Evolutionary conservation across 108 stramenopile genomes (phyloP), one percentile per base, ranked within the genome.

Genomic region (Parmales sp.): DNA sequence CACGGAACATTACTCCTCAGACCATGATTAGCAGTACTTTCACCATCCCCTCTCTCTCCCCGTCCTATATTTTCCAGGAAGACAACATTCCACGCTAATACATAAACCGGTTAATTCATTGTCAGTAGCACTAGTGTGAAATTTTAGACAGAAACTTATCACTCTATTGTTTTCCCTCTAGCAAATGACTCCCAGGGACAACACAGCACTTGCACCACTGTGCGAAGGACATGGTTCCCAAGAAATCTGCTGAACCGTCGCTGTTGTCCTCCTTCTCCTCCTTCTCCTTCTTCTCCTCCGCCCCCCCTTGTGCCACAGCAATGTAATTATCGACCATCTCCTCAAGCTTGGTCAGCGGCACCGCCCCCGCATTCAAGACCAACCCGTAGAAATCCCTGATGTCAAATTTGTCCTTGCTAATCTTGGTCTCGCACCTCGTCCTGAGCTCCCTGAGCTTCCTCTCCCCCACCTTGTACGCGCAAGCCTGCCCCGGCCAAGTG

Each of bases 401-500:
- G 51, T 83, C 83, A 60, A 75, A 78, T 34, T 13, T n/a, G 5
- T 78, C 74, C 11, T 45, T 66, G 3, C 31, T 60, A 48, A 82
- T 38, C 54, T 63, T 69, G 4, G 66, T 70, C 63, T 83, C 74
- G 29, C 75, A 80, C 8, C 45, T 63, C 22, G 70, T 67, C 34
- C 76, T 48, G 69, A 80, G 72, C 65, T 45, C 63, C 1, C 68
- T 75, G 13, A 83, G 60, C 44, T 76, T 68, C 29, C 78, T 68
- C 68, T 83, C 80, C 0, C 83, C 83, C 23, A 83, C 78, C 39
- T 83, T 83, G 78, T 83, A 83, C 0, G 83, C 83, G 64, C 74
- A 76, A 1, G 83, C 83, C 63, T 83, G 83, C 29, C 83, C 83
- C 9, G 83, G 83, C 83, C 83, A 83, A 7, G 83, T 83, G 9